Evolutionary conservation across 1,284 basidiomycete species (phyloP).

Genomic region (Kwoniella shivajii): DNA sequence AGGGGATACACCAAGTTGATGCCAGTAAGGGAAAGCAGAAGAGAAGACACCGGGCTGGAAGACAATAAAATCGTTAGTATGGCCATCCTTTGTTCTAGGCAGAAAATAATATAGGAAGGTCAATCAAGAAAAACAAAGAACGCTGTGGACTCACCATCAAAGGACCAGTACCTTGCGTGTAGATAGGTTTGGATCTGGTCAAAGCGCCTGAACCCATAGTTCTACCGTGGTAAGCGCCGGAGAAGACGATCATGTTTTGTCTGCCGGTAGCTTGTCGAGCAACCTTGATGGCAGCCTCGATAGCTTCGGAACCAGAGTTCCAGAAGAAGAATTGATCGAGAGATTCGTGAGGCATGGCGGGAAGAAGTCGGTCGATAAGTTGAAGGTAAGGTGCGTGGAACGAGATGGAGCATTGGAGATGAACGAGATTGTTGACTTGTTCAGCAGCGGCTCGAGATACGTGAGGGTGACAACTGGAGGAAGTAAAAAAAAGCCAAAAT

Average conservation of each 20-base stretch:
- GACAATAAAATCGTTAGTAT: neutral
- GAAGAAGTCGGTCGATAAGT: constrained; percentile 58
- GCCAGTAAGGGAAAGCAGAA: constrained; percentile 90
- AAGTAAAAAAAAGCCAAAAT: neutral
- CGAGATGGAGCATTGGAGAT: constrained; percentile 62
- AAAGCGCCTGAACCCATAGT: constrained; percentile 87
- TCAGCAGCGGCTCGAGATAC: constrained; percentile 82
- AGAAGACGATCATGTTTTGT: constrained; percentile 89
- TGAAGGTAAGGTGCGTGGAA: constrained; percentile 75
- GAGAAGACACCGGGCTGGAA: constrained; percentile 69
- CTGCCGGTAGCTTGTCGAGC: constrained; percentile 73
- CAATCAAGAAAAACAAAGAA: neutral
- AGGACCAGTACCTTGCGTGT: constrained; percentile 74
- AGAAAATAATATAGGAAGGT: neutral
- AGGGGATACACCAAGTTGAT: constrained; percentile 71
- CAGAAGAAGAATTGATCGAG: constrained; percentile 84
- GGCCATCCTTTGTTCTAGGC: neutral
- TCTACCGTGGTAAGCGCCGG: constrained; percentile 83
- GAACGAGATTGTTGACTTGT: constrained; percentile 78
- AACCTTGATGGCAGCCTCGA: constrained; percentile 54
- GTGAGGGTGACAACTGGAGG: constrained; percentile 69
- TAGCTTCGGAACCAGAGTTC: constrained; percentile 67
- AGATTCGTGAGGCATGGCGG: constrained; percentile 46
- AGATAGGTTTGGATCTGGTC: constrained; percentile 83
- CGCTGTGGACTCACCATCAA: constrained; percentile 64